Base-by-base conservation (phyloP, 1,139 yeast genomes). In the Yamadazyma blattariae region DNA sequence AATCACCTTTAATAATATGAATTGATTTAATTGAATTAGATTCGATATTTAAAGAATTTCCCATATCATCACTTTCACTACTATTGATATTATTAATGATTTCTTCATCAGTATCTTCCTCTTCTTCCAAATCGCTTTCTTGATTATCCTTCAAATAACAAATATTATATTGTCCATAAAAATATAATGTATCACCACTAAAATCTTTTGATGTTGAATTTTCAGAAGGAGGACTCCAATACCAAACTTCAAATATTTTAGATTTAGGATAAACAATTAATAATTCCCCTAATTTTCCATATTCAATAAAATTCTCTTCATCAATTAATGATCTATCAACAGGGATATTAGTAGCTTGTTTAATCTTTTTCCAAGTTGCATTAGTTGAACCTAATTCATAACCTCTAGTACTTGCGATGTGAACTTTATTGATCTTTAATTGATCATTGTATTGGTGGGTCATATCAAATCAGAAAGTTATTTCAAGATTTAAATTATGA, bases 251-350 rank as follows among this genome's bases (percentile, higher is more conserved):
- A 12, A 75, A 40, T 1, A 54, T 33, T 11, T 48, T 44, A 1
- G 50, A 45, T 3, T 34, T 26, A 1, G 60, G 57, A 42, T 56
- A 65, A 4, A 64, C 55, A 2, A 74, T 40, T 28, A 72, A 51
- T 5, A 77, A 41, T 37, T 76, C 81, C 2, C 82, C 81, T 34
- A 58, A 49, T 5, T 55, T 45, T 0, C 80, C 79, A 37, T 61
- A 56, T 33, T 61, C 70, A 25, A 64, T 39, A 4, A 47, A 29
- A n/a, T 38, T 40, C 7, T 42, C 50, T 15, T 39, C 41, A 6
- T 33, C 35, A 8, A 23, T 22, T n/a, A 28, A 25, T 13, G 31
- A 19, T 10, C 25, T 35, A 14, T 37, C 35, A 23, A 24, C 20
- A 25, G 37, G 24, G 21, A 35, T 35, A 25, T 34, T 38, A 5